Percentiles rank a stretch among this genome's conserved stretches.
Evolutionary conservation across 2,329 filamentous ascomycete genomes (phyloP).

Genomic region (Coniochaeta sp.): DNA sequence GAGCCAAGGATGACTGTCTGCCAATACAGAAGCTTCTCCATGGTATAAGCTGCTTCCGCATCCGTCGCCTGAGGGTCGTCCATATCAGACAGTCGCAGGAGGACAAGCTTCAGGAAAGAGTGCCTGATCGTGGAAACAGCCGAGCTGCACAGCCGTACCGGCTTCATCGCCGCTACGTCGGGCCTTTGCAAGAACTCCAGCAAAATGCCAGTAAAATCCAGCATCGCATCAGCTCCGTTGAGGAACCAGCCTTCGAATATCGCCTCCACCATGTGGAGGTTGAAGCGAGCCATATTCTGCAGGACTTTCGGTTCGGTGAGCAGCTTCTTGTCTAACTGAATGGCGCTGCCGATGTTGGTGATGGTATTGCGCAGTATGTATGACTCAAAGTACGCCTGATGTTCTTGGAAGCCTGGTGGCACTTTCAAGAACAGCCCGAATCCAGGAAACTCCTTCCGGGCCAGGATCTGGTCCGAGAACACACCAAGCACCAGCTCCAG

Average conservation of each 20-base stretch:
- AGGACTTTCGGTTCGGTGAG: conserved; percentile 77
- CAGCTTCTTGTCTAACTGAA: conserved; percentile 65
- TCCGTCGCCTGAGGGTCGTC: conserved; percentile 58
- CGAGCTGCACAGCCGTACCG: conserved; percentile 83
- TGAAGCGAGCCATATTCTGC: conserved; percentile 79
- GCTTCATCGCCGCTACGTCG: conserved; percentile 74
- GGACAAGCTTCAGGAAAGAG: conserved; percentile 70
- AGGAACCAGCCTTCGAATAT: conserved; percentile 97
- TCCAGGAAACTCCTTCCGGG: conserved; percentile 83
- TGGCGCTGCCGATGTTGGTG: conserved; percentile 58
- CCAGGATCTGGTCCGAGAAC: conserved; percentile 79
- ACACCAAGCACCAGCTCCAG: conserved; percentile 72
- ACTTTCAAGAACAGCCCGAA: conserved; percentile 81
- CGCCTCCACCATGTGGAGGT: conserved; percentile 75
- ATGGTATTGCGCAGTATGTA: conserved; percentile 75
- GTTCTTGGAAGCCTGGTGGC: conserved; percentile 87
- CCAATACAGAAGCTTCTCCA: conserved; percentile 90
- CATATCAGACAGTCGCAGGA: conserved; percentile 77
- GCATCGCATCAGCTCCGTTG: conserved; percentile 71
- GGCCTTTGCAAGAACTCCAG: conserved; percentile 85
- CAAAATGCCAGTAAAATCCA: conserved; percentile 80
- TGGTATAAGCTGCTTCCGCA: conserved; percentile 59
- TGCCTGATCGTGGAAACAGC: conserved; percentile 69
- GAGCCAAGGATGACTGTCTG: conserved; percentile 81
- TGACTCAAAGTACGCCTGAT: conserved; percentile 92